Percentiles rank a stretch among this genome's conserved stretches.
Evolutionary conservation across 2,329 filamentous ascomycete genomes (phyloP).

Genomic region (Amauroascus verrucosus): DNA sequence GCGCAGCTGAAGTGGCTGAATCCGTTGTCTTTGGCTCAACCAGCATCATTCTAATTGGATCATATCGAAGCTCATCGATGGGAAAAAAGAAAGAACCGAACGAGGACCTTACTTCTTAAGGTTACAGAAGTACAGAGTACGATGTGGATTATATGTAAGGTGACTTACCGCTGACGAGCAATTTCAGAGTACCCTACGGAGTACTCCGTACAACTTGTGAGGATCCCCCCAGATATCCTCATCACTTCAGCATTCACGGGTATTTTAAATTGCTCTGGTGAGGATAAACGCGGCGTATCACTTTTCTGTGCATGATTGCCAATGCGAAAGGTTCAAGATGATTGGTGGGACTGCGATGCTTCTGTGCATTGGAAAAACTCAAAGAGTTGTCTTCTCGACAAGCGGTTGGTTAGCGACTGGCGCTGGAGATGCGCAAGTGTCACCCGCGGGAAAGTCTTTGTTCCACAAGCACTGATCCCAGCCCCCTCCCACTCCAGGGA

Average conservation of each 20-base stretch:
- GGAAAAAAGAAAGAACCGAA: no score
- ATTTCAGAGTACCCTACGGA: no score
- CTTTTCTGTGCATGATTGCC: not conserved
- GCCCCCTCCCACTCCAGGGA: not conserved
- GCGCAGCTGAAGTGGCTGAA: not conserved
- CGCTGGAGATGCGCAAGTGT: conserved; percentile 10
- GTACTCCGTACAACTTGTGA: not conserved
- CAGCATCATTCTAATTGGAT: not conserved
- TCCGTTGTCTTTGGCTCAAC: not conserved
- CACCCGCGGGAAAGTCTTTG: conserved; percentile 9
- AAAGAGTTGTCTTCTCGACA: not conserved
- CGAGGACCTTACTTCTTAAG: no score
- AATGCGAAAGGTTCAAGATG: not conserved
- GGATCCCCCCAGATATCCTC: not conserved
- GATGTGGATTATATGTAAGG: no score
- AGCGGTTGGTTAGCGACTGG: conserved; percentile 12
- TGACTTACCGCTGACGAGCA: no score
- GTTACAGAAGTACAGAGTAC: no score
- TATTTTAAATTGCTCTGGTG: not conserved
- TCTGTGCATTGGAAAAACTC: not conserved
- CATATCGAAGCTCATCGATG: not conserved
- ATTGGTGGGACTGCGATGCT: not conserved
- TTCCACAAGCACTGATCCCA: not conserved
- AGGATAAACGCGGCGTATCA: conserved; percentile 5
- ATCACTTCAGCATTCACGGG: not conserved